phyloP scores from a whole-genome alignment of 2,329 filamentous ascomycete species.

The Monilinia laxa region DNA sequence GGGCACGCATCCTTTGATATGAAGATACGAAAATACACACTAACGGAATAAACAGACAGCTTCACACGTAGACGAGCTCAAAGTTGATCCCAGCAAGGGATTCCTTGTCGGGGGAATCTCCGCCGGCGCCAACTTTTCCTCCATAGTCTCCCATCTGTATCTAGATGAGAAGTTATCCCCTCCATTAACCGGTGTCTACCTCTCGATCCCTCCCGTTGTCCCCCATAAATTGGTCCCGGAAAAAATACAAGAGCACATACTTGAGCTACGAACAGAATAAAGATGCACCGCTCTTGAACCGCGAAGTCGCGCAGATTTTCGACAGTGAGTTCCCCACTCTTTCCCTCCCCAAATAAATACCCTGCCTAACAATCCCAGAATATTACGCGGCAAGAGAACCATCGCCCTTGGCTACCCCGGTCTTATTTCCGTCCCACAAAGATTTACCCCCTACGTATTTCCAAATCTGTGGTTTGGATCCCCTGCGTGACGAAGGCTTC shows the following conservation, averaged over 20 bases:
- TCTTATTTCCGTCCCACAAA: conserved; percentile 40
- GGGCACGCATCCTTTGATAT: conserved; percentile 37
- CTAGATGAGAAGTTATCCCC: conserved; percentile 45
- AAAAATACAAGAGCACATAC: conserved; percentile 43
- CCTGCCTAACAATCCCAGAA: not conserved
- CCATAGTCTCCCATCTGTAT: conserved; percentile 44
- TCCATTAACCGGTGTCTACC: conserved; percentile 49
- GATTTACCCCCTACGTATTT: conserved; percentile 50
- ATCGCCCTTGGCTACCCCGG: conserved; percentile 40
- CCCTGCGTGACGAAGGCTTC: conserved; percentile 52
- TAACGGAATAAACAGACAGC: conserved; percentile 3
- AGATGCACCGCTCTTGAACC: conserved; percentile 41
- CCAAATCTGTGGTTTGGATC: conserved; percentile 52
- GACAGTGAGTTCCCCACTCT: conserved; percentile 25
- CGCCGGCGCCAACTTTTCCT: conserved; percentile 46
- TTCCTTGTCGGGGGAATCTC: conserved; percentile 52
- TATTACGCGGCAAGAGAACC: not conserved
- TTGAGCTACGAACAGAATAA: conserved; percentile 47
- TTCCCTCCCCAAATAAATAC: too few species aligned
- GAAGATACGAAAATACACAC: not conserved
- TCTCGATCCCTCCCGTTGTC: conserved; percentile 42
- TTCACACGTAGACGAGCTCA: conserved; percentile 33
- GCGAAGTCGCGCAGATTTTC: conserved; percentile 36
- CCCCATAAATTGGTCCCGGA: conserved; percentile 29
- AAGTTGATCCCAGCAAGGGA: conserved; percentile 45